Base-by-base conservation (phyloP, 768 basidiomycete species). In the Suillus plorans region DNA sequence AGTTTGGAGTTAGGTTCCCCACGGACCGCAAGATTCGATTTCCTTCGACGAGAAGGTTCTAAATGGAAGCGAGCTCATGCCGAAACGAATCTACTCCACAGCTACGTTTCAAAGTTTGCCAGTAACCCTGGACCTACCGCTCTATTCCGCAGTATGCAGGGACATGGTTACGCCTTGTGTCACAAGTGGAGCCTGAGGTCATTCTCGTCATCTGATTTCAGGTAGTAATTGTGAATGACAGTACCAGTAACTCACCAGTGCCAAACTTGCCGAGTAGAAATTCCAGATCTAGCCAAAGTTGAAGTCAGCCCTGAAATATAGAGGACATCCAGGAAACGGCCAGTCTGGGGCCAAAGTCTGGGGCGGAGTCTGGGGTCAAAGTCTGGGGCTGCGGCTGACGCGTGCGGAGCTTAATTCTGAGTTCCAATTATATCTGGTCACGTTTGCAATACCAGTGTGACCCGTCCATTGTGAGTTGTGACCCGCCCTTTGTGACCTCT, bases 1-100 rank as follows among this genome's bases (percentile, higher is more conserved):
- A 58, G 25, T 13, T 41, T 58, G 22, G 39, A 58, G 16, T 39
- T 6, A 16, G 9, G 22, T 8, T 16, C 56, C n/a, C 16, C 39
- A 58, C 57, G 25, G 41, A 20, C 18, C 25, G 25, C 25, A 10
- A 59, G 18, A 42, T 42, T 59, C 58, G 25, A 59, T 20, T 28
- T 18, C 25, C 22, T 59, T 42, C 25, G 41, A 59, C 12, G 28
- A 28, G 16, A 41, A 25, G 25, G 25, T 4, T 42, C 39, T 12
- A 28, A 58, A 39, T 22, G 2, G 57, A 58, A 41, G 37, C 16
- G 37, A 59, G 41, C 5, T 41, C 25, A 41, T 41, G 22, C 39
- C 37, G 57, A 41, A 58, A 58, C 25, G 31, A 20, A 59, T 59
- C 58, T 20, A 42, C 58, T 59, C 58, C 58, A 59, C 41, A 59